Base-by-base conservation (phyloP, 805 yeast genomes). In the Lipomyces yamanashiensis region DNA sequence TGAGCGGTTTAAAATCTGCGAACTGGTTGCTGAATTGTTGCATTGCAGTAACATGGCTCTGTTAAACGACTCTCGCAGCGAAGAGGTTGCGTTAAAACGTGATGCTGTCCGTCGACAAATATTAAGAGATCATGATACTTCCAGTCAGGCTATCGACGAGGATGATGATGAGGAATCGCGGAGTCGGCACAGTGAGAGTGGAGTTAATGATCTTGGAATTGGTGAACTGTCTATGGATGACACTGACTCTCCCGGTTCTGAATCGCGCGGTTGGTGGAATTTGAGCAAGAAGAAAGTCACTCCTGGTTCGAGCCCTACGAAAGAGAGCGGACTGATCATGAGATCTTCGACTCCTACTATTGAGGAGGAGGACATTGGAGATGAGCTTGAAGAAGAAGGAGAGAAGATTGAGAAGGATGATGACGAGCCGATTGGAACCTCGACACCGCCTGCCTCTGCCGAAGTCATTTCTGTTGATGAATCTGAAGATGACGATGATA, bases 1-100 rank as follows among this genome's bases (percentile, higher is more conserved):
- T 74, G 96, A 92, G 71, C 82, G 92, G 67, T 92, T 95, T 77
- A 90, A 92, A 73, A 84, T 95, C 28, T 87, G 96, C 65, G 99
- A 95, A 76, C 79, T 95, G 58, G 85, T 95, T 54, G 99, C 99
- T 0, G 99, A 95, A 73, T 80, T 95, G 47, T 81, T 95, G 61
- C 99, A 95, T 76, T 95, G 99, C 74, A 91, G 97, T n/a, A 95
- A 95, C 77, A 95, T 95, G 98, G 90, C 88, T 0, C 80, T 92
- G 19, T 82, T 95, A 69, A 95, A 93, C 74, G 91, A 92, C 52
- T 85, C 83, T 47, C 82, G 81, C 58, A 91, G 92, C 59, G 87
- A 90, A 74, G 80, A 80, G 37, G 82, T 90, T 50, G 86, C 91
- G 28, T 75, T 77, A 44, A 85, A 87, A 61, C 82, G 97, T 54